A percentile compares a stretch with the other conserved stretches of the same genome.
Conservation (phyloP, 805 yeast genomes). For the Yamadazyma olivae region DNA sequence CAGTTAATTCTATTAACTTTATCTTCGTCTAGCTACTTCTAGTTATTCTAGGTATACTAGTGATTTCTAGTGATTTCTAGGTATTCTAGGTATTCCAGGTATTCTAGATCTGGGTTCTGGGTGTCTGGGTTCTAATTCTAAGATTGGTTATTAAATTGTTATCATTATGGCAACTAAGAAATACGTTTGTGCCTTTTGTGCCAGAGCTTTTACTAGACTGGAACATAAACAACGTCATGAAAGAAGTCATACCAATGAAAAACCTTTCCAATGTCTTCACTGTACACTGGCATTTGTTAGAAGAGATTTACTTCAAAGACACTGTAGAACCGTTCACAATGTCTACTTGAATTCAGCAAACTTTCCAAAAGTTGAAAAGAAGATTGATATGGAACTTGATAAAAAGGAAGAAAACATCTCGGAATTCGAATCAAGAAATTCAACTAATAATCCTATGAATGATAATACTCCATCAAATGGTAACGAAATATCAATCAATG, state of each 20-base stretch:
- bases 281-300: slow-evolving; percentile 75
- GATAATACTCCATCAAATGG: not conserved
- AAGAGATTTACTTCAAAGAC: slow-evolving; percentile 73
- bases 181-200: slow-evolving; percentile 76
- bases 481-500: not conserved
- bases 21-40: no score
- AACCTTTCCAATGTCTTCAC: slow-evolving; percentile 71
- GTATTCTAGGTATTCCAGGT: no score
- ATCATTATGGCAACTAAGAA: slow-evolving; percentile 49
- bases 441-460: not conserved
- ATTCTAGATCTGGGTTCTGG: no score
- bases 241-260: slow-evolving; percentile 74
- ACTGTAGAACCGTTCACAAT: slow-evolving; percentile 73
- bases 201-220: slow-evolving; percentile 73
- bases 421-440: not conserved
- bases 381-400: not conserved
- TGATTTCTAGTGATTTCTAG: no score
- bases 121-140: no score
- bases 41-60: no score
- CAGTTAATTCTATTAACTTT: no score
- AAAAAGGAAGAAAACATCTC: not conserved
- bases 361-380: slow-evolving; percentile 1
- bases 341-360: slow-evolving; percentile 14
- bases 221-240: slow-evolving; percentile 80
- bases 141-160: no score